Base-by-base conservation (phyloP, 371 early-diverging fungal genomes). In the Mortierella polycephala region DNA sequence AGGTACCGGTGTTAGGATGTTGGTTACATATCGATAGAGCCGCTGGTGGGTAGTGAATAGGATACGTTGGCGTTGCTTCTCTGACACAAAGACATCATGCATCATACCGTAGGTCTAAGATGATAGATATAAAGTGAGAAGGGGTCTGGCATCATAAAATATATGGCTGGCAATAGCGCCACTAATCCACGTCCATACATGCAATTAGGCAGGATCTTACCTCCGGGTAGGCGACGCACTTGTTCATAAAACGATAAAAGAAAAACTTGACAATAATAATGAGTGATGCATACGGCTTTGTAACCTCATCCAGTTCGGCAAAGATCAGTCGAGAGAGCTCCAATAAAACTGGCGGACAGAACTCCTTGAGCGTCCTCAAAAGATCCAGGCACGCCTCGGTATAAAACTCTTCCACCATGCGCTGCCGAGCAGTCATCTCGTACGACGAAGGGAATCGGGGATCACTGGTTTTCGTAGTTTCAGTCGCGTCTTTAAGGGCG, bases 151-250 rank as follows among this genome's bases (percentile, higher is more conserved):
- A 47, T 47, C 11, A 39, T 40, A 14, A 37, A 44, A 14, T 44
- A 57, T 7, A 10, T n/a, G 39, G 37, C n/a, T n/a, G 21, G 2
- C 14, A 54, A 44, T 40, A 49, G 41, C 11, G 20, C 18, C 45
- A 52, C 18, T 11, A 13, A 9, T 18, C 37, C 40, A 42, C 6
- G 16, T 16, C 9, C 4, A 14, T 30, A 2, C 30, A 30, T 30
- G 30, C 2, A 30, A 4, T 30, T 4, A 30, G 4, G 30, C 30
- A 30, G 30, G 30, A 42, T 14, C 62, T 69, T 69, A 74, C 84
- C 79, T 84, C 84, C 10, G 84, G 84, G 44, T 82, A 82, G 23
- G 81, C 76, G 11, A 84, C 81, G n/a, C 75, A 77, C 65, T 80
- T 74, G 67, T 81, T 83, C 68, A 84, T 72, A 64, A 84, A 84